phyloP scores from a whole-genome alignment of 352 stramenopile species.

The Phytopythium kandeliae region DNA sequence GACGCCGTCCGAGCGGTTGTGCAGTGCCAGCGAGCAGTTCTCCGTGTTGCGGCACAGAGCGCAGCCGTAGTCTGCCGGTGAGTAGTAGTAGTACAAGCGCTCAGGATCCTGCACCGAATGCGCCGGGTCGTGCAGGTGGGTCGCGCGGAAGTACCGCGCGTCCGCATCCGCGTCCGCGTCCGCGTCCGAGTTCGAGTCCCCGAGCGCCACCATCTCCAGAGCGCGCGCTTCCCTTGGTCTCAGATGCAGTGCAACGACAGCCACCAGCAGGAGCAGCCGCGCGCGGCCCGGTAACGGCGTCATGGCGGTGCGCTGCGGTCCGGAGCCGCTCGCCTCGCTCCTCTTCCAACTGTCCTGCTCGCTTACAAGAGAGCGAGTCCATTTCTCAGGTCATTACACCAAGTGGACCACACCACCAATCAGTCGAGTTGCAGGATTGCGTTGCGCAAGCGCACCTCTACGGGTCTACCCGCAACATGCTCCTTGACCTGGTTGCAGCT shows the following conservation, averaged over 20 bases:
- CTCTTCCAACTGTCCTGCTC: no score
- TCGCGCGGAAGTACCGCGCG: slow-evolving; percentile 10
- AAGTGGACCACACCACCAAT: background rate
- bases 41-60: slow-evolving; percentile 45
- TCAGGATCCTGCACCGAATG: slow-evolving; percentile 6
- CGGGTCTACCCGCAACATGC: no score
- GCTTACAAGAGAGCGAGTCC: no score
- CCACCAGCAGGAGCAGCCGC: background rate
- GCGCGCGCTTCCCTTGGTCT: background rate
- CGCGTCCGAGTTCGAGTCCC: background rate
- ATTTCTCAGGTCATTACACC: background rate
- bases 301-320: background rate
- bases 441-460: background rate
- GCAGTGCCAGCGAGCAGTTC: slow-evolving; percentile 62
- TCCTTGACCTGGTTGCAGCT: no score
- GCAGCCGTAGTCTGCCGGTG: slow-evolving; percentile 38
- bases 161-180: slow-evolving; percentile 6
- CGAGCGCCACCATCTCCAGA: background rate
- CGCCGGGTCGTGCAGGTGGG: slow-evolving; percentile 16
- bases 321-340: no score
- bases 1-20: slow-evolving; percentile 41
- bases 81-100: slow-evolving; percentile 24
- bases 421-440: background rate
- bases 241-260: background rate
- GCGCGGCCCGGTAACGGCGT: background rate